These are phyloP conservation scores for Pythium periplocum DNA, from an alignment of 352 stramenopile genomes.

Conservation along the genomic window DNA sequence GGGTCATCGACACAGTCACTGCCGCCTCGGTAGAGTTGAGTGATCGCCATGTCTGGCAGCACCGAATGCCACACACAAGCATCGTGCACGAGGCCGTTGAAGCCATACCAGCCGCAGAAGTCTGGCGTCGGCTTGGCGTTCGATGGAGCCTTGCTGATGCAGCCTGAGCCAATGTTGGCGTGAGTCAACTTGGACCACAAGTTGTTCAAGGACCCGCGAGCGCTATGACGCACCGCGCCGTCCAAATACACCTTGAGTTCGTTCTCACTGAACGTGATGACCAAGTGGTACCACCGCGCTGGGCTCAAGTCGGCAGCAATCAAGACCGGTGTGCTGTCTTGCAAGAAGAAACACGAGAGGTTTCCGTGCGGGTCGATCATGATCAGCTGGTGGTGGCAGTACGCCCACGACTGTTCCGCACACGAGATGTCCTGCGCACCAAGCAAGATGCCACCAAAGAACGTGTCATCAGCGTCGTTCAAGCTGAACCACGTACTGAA, in stretches of 20 bases:
- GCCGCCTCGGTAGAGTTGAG: conserved; percentile 59
- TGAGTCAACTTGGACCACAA: conserved; percentile 37
- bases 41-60: conserved; percentile 39
- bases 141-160: conserved; percentile 40
- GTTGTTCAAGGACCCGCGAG: conserved; percentile 29
- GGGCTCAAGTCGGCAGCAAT: conserved; percentile 41
- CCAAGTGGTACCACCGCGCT: conserved; percentile 68
- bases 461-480: conserved; percentile 40
- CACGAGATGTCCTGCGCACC: conserved; percentile 51
- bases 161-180: conserved; percentile 57
- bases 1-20: conserved; percentile 45
- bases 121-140: conserved; percentile 47
- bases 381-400: conserved; percentile 56
- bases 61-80: conserved; percentile 45
- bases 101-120: conserved; percentile 68
- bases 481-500: conserved; percentile 72
- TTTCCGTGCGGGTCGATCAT: conserved; percentile 55
- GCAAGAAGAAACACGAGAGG: conserved; percentile 51
- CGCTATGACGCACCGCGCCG: conserved; percentile 40
- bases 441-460: conserved; percentile 53
- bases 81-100: conserved; percentile 60
- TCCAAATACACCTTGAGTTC: conserved; percentile 55
- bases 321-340: conserved; percentile 35
- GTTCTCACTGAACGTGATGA: conserved; percentile 40
- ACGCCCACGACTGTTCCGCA: conserved; percentile 39